These are phyloP conservation scores for Leccinum solheimii DNA, from an alignment of 1,284 basidiomycete species.

Conservation along the genomic window DNA sequence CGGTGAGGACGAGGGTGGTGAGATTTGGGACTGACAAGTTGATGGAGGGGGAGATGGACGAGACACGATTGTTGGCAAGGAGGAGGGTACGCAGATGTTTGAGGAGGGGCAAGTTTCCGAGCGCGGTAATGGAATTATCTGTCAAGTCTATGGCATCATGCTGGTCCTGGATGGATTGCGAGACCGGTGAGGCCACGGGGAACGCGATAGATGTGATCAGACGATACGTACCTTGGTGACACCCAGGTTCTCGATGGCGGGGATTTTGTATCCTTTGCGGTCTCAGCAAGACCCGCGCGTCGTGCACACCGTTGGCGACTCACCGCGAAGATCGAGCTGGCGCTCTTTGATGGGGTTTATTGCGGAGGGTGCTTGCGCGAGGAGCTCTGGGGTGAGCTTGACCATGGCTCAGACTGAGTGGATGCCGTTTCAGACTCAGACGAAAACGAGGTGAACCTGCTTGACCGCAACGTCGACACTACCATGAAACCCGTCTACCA, in stretches of 20 bases:
- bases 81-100: conserved; percentile 78
- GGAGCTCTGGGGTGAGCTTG: conserved; percentile 93
- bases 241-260: conserved; percentile 98
- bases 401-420: conserved; percentile 45
- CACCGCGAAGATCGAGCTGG: conserved; percentile 92
- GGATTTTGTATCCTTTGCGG: conserved; percentile 89
- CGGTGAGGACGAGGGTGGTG: conserved; percentile 76
- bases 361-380: conserved; percentile 73
- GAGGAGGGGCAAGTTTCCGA: conserved; percentile 86
- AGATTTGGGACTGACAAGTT: conserved; percentile 85
- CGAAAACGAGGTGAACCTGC: conserved; percentile 34
- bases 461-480: conserved; percentile 14
- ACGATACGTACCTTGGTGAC: conserved; percentile 75
- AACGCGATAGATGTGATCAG: conserved; percentile 20
- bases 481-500: conserved; percentile 67
- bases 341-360: conserved; percentile 93
- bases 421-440: conserved; percentile 50
- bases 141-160: conserved; percentile 95
- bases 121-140: conserved; percentile 89
- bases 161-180: conserved; percentile 61
- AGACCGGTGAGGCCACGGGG: conserved; percentile 14
- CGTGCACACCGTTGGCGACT: conserved; percentile 33
- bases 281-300: conserved; percentile 31
- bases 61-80: conserved; percentile 87
- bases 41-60: conserved; percentile 78